Evolutionary conservation across 345 rosid genomes (phyloP), one percentile per base, ranked within the genome.

Genomic region (Moricandia moricandioides): DNA sequence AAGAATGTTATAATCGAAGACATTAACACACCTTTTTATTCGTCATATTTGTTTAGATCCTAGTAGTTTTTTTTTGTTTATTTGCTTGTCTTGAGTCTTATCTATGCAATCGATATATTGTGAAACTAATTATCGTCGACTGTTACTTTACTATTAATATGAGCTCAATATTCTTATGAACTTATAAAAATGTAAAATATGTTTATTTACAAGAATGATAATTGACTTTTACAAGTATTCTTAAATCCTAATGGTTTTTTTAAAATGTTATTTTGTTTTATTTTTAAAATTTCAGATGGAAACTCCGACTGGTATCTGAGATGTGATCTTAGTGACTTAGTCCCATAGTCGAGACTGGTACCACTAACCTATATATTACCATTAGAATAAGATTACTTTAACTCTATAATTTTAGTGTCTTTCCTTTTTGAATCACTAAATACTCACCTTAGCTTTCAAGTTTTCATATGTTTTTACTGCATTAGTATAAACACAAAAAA

Each of bases 1-100:
- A 45, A 13, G 17, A 4, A 13, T 13, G 16, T 45, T 1, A 3
- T 45, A 45, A 43, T 45, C 7, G 0, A 62, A 62, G 70, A 62
- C 57, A 21, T 45, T n/a, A 69, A 24, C 62, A 29, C 37, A 76
- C 65, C 1, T 76, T 40, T 45, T 24, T 45, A 16, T 55, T 70
- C 55, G 68, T 69, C 64, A 3, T 70, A 30, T 62, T 55, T 62
- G 12, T 21, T 62, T 62, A 69, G 14, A 69, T 35, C 34, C 14
- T 17, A 27, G 13, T 37, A 2, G 6, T 6, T 18, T 21, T 45
- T 13, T 13, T 5, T 13, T 21, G 8, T 39, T 49, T 45, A 6
- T 57, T 57, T 57, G 54, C 51, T 62, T 58, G 35, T 18, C 12
- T 10, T 21, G 6, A 58, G 37, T 45, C 72, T 66, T 66, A 11